phyloP scores from a whole-genome alignment of 345 rosid genomes.

The Trapa incisa region DNA sequence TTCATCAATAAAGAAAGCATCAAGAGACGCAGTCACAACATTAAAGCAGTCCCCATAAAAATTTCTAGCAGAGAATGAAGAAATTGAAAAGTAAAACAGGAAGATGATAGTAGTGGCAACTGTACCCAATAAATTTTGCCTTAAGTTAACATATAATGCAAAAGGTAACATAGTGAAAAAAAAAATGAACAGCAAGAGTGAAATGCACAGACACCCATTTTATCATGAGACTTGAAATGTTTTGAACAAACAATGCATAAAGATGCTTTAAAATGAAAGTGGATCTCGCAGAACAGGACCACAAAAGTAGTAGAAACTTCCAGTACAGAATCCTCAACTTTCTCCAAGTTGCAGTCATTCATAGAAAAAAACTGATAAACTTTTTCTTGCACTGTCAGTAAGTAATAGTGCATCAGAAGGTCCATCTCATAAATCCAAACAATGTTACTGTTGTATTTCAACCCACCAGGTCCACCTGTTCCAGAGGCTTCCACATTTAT shows the following conservation, averaged over 20 bases:
- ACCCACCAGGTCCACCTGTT: slow-evolving; percentile 85
- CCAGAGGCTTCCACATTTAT: slow-evolving; percentile 98
- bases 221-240: neutral
- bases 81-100: neutral
- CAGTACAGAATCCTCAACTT: neutral
- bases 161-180: neutral
- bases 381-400: neutral
- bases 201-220: neutral
- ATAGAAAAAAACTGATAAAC: neutral
- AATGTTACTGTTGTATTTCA: neutral
- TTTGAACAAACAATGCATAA: neutral
- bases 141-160: too few species aligned
- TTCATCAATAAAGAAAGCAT: slow-evolving; percentile 3
- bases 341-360: neutral
- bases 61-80: neutral
- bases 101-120: too few species aligned
- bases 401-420: neutral
- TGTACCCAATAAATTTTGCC: too few species aligned
- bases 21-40: neutral
- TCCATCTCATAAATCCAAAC: neutral
- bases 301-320: neutral
- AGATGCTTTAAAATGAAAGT: too few species aligned
- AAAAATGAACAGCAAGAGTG: neutral
- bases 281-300: neutral
- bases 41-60: neutral